Evolutionary conservation across 2,329 filamentous ascomycete species (phyloP), one percentile per base, ranked within the genome.

Genomic region (Sarocladium kiliense): DNA sequence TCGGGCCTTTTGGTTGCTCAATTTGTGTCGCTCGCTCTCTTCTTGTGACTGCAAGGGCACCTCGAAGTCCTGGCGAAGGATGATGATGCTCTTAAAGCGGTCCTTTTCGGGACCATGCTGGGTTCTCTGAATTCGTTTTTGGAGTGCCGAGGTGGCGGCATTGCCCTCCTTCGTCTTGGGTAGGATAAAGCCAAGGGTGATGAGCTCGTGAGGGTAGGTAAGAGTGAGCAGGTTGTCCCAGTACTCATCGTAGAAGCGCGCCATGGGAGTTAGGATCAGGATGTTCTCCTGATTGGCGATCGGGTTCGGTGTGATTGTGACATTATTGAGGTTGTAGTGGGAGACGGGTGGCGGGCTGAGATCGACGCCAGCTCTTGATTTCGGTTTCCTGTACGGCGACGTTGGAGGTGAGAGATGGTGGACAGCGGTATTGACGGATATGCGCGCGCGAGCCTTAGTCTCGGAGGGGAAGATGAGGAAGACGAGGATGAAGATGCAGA

Each of bases 81-180:
- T 97, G 59, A 92, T 93, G 66, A 99, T 87, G 68, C 88, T 91
- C 63, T 91, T 89, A 75, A 99, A 99, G 57, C 91, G 87, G 65
- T 89, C 80, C 68, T 86, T 86, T 63, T 91, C 85, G 0, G 87
- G 81, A 0, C 91, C 90, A 3, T 67, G 69, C 68, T 99, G 94
- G 0, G 91, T 95, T 70, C 88, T 88, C 54, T 87, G 79, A 61
- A 99, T 89, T 61, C 91, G 87, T 56, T 87, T 86, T 73, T 99
- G 92, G 54, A 99, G 77, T 37, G 88, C 86, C 6, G 85, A 76
- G 16, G 91, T 94, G 2, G 94, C 94, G 26, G 85, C 78, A 70
- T 97, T 96, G 57, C 94, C 94, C 63, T 97, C 92, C 67, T 88
- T 88, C 49, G 86, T 96, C 75, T 95, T 96, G 54, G 94, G 94